Evolutionary conservation across 139 green algal species (phyloP), one percentile per base, ranked within the genome.

Genomic region (Zygnema circumcarinatum): DNA sequence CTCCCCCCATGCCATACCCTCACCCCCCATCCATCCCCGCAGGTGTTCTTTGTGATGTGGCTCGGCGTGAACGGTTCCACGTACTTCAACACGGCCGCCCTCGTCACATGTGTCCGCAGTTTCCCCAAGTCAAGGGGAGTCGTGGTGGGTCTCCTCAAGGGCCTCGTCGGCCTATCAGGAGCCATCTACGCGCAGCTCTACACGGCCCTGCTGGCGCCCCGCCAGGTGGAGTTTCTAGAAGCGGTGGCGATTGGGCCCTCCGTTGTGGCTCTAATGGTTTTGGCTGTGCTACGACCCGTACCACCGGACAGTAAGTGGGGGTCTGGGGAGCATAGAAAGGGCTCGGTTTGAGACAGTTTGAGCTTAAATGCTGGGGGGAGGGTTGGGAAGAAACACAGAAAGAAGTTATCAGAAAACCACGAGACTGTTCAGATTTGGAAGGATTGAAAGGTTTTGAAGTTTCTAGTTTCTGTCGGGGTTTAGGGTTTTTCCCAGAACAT

Each of bases 131-230:
- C 94, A 33, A 85, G 96, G 0, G 96, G 96, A 75, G 93, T 91
- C 0, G 94, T 96, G 7, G 95, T 98, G 38, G 95, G 96, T 74
- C 89, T 96, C 29, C 80, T 97, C 38, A 97, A 98, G 83, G 84
- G 84, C 0, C 84, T 93, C 21, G 68, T 94, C 3, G 93, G 92
- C 35, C 79, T 94, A 33, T 85, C 53, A 36, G 88, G 85, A 3
- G 86, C 88, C 33, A 82, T 92, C 1, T 92, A 80, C 47, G 68
- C 75, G 0, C 85, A 89, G 38, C 2, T 89, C 35, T 88, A 88
- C 38, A 67, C 35, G 2, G 82, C 82, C 36, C 2, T 52, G 1
- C 35, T 88, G 69, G 62, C 82, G 35, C 82, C 79, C 31, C 3
- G 80, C 3, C 67, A 81, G 29, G 3, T 32, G 2, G 39, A 2